Evolutionary conservation across 306 rosid species (phyloP), one percentile per base, ranked within the genome.

Genomic region (Boehmeria nivea): DNA sequence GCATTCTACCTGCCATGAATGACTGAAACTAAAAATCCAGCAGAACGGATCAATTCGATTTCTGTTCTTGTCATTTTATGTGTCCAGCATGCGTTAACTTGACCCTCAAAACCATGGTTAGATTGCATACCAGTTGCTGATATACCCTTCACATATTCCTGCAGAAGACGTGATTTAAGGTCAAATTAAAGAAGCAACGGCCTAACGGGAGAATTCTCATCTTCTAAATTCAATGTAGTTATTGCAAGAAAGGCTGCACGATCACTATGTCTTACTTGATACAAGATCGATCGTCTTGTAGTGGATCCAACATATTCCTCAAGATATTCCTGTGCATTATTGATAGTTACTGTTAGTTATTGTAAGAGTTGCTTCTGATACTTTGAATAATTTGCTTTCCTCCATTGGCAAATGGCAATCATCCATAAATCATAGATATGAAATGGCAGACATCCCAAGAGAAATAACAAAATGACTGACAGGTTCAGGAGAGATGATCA

Each of bases 141-240:
- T 71, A 93, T 83, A 20, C 83, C 79, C 52, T 79, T 83, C 47
- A 93, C 99, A 73, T 85, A 93, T 87, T 84, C 79, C 99, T 93
- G 94, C 69, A 67, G 72, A 67, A 59, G 51, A 46, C 2, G 4
- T 25, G 2, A 54, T 33, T 61, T 44, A 14, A 38, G 12, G 63
- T 59, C 54, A 64, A 57, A 31, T 67, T 22, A 25, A 68, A 43
- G 57, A 44, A 43, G 45, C 4, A n/a, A 1, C 8, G 10, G 45
- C 15, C 1, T 3, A 11, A 19, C 51, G 33, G 43, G 24, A 18
- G 4, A 15, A 17, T 24, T 12, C 25, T 24, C 21, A 15, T 22
- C 40, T 51, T 25, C 26, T 12, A 17, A n/a, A n/a, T 33, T 51
- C 48, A 51, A 40, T 17, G 39, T 4, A 19, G 37, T 4, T 27